Percentiles rank a stretch among this genome's conserved stretches.
These are phyloP conservation scores for Globisporangium echinulatum DNA, from an alignment of 352 stramenopile genomes.

Conservation along the genomic window DNA sequence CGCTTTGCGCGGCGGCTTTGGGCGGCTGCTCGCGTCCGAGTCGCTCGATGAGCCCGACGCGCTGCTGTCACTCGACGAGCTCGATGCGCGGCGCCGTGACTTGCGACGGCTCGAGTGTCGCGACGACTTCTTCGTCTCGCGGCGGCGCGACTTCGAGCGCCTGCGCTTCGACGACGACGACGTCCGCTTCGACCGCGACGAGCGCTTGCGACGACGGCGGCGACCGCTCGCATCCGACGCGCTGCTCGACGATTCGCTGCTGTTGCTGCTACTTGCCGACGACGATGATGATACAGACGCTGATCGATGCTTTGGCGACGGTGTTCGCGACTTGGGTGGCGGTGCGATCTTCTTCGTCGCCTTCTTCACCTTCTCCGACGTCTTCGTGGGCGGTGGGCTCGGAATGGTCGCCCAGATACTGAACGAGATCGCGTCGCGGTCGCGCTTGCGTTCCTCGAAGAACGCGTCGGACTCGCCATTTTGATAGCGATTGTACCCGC, in stretches of 20 bases:
- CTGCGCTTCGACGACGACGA: conserved; percentile 16
- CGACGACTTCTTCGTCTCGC: conserved; percentile 6
- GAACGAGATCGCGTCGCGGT: conserved; percentile 52
- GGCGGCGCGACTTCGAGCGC: conserved; percentile 21
- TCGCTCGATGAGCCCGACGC: conserved; percentile 14
- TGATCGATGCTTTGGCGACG: conserved; percentile 31
- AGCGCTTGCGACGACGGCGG: conserved; percentile 14
- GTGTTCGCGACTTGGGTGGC: conserved; percentile 17
- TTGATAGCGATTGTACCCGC: conserved; percentile 20
- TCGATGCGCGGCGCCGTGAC: conserved; percentile 7
- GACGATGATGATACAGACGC: conserved; percentile 11
- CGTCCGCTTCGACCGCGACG: conserved; percentile 13
- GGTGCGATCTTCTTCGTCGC: conserved; percentile 36
- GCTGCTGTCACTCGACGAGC: conserved; percentile 8
- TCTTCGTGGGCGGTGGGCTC: conserved; percentile 52
- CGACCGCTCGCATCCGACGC: conserved; percentile 7
- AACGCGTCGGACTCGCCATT: conserved; percentile 52
- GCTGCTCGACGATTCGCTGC: conserved; percentile 20
- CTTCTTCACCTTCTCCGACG: conserved; percentile 42
- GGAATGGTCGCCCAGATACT: conserved; percentile 75
- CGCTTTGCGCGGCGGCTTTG: conserved; percentile 11
- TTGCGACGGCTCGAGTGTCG: conserved; percentile 11
- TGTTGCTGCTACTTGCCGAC: conserved; percentile 11
- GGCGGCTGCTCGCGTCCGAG: conserved; percentile 16
- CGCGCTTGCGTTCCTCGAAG: conserved; percentile 63